Evolutionary conservation across 768 basidiomycete species (phyloP), one percentile per base, ranked within the genome.

Genomic region (Termitomyces sp.): DNA sequence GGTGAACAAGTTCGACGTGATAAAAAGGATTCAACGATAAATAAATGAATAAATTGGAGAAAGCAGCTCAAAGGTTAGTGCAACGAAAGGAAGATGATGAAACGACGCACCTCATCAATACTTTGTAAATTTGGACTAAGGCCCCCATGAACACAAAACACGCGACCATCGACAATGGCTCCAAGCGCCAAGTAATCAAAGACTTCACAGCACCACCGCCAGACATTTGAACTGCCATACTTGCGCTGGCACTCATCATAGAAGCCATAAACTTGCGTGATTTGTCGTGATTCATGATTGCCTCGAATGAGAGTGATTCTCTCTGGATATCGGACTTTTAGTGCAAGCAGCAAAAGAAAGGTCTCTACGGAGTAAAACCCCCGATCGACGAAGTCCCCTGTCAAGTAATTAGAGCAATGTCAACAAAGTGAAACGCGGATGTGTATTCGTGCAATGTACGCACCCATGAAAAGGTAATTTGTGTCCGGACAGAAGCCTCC

Each of bases 151-250:
- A 98, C 95, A 73, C 96, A 98, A 69, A 98, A 95, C 58, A 98
- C 95, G 59, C 91, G 80, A 7, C 95, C 96, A 70, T 98, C 96
- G n/a, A 98, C 94, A 65, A 98, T 87, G 18, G 96, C 96, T 13
- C 90, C 94, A 42, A 98, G 77, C 31, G 93, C 91, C 49, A 98
- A 84, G 72, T 97, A 98, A 71, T 98, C 96, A 66, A 99, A 99
- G 9, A 98, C 95, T 68, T 98, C 95, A 71, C 95, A 98, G 73
- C 95, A 98, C 86, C 94, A 97, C 63, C 96, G 76, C 95, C 96
- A 98, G 57, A 98, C 96, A 72, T 94, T 94, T 60, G 85, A 87
- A 66, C 83, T 86, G 4, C 95, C 95, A 67, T 97, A 98, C 72
- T 98, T 98, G 37, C 95, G 78, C 72, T 94, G 91, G 71, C 96